These are phyloP conservation scores for Auriscalpium orientale DNA, from an alignment of 768 basidiomycete genomes.

Conservation along the genomic window DNA sequence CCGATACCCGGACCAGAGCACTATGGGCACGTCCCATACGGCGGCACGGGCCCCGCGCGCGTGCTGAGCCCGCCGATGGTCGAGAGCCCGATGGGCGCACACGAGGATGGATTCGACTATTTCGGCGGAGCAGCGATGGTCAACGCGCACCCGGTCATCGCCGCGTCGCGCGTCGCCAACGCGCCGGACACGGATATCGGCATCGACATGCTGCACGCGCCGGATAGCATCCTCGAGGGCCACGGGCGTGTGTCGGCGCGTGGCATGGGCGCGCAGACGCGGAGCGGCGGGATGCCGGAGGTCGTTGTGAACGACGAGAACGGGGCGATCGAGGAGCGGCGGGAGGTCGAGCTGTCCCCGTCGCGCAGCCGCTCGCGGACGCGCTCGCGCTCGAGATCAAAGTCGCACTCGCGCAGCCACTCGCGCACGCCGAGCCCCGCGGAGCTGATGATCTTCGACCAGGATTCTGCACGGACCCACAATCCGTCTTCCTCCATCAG, in stretches of 20 bases:
- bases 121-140: conserved; percentile 4
- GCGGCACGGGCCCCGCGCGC: not conserved
- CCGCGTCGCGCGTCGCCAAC: not conserved
- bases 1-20: not conserved
- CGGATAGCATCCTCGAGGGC: conserved; percentile 8
- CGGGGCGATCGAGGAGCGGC: conserved; percentile 8
- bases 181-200: conserved; percentile 6
- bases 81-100: conserved; percentile 3
- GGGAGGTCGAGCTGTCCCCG: conserved; percentile 8
- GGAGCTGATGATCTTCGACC: not conserved
- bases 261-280: not conserved
- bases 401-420: conserved; percentile 9
- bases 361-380: not conserved
- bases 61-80: conserved; percentile 4
- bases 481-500: conserved; percentile 4
- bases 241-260: conserved; percentile 3
- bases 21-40: not conserved
- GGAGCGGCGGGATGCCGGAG: conserved; percentile 11
- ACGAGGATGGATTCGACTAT: conserved; percentile 6
- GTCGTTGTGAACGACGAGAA: conserved; percentile 15
- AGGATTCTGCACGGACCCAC: not conserved
- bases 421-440: conserved; percentile 16
- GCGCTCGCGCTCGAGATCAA: not conserved
- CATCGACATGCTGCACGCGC: conserved; percentile 3
- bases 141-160: not conserved